Evolutionary conservation across 2,329 filamentous ascomycete genomes (phyloP), one percentile per base, ranked within the genome.

Genomic region (Pseudocercospora musae): DNA sequence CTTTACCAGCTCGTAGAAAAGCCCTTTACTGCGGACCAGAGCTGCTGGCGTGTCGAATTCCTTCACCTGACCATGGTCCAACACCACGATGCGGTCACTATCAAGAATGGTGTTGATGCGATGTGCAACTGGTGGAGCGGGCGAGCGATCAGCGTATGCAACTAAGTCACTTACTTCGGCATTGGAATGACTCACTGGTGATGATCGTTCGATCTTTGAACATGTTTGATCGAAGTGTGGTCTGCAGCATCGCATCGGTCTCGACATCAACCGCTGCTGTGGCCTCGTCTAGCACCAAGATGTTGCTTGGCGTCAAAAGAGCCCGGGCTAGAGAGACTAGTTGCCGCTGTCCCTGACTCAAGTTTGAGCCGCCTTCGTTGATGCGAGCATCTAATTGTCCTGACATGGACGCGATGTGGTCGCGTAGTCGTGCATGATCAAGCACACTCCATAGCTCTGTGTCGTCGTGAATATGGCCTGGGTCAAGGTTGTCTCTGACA

Each of bases 161-260:
- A 23, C 1, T n/a, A n/a, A n/a, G n/a, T n/a, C n/a, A 23, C 6
- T 2, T 7, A 23, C 2, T 13, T 15, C 23, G 1, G 13, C 7
- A 18, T 52, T 3, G 3, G 8, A 13, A 49, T 42, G 6, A 68
- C 72, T 73, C 67, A 73, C 71, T 96, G 0, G 95, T 99, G 77
- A 99, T 96, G 77, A 99, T 98, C 40, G 95, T 99, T 58, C 92
- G 87, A 77, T 97, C 92, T 65, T 88, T 84, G 79, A 99, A 99
- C 75, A 87, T 82, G 70, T 78, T 84, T 72, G 83, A 86, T 60
- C 86, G 82, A 53, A 89, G 75, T 20, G 86, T 88, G 37, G 83
- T 82, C 75, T 89, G 87, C 60, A 88, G 78, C 78, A 88, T 78
- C 49, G 84, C 83, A 74, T 89, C 85, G 1, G 87, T 89, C 76